A percentile compares a stretch with the other conserved stretches of the same genome.
Evolutionary conservation across 345 rosid genomes (phyloP).

Genomic region (Erodium maritimum): DNA sequence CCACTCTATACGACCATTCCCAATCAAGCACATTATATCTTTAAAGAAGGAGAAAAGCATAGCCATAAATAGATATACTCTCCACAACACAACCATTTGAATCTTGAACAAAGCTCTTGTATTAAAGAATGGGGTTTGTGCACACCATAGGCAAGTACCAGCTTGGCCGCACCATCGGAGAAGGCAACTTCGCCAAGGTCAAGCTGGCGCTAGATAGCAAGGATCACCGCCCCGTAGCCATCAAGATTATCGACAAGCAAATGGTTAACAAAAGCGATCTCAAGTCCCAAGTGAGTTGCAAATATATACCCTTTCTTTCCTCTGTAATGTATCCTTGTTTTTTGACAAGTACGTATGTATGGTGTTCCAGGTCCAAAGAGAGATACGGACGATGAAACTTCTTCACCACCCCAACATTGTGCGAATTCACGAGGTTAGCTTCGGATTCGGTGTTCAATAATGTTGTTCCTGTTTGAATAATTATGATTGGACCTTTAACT

Average conservation of each 20-base stretch:
- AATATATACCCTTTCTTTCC: no score
- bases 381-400: conserved; percentile 82
- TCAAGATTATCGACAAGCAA: conserved; percentile 75
- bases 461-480: no score
- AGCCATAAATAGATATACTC: background rate
- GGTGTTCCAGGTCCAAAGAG: conserved; percentile 48
- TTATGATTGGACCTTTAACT: no score
- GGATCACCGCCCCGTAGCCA: conserved; percentile 42
- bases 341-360: no score
- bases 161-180: conserved; percentile 69
- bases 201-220: conserved; percentile 66
- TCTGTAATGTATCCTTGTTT: background rate
- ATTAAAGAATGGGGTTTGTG: conserved; percentile 30
- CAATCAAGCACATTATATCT: no score
- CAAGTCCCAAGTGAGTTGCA: conserved; percentile 38
- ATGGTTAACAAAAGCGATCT: conserved; percentile 58
- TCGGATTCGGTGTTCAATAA: background rate
- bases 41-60: no score
- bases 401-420: conserved; percentile 74
- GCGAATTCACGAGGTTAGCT: conserved; percentile 60
- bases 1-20: no score
- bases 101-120: no score
- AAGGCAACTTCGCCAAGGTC: conserved; percentile 84
- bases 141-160: conserved; percentile 59
- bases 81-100: no score